Base-by-base conservation (phyloP, 768 basidiomycete species). In the Boletus eberwhitei region DNA sequence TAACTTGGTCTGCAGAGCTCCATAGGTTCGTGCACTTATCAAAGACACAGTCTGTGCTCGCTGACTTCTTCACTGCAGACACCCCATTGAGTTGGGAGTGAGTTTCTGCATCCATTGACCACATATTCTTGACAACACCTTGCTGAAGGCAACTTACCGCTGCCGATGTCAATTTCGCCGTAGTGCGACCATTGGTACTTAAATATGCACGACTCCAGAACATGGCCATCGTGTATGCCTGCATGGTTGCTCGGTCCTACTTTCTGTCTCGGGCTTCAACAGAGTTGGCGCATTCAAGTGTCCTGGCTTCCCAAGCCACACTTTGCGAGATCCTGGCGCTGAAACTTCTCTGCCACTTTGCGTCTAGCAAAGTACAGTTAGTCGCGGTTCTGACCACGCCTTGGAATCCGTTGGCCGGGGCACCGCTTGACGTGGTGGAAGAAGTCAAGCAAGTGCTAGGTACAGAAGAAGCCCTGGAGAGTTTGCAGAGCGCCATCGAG, bases 301-400 rank as follows among this genome's bases (percentile, higher is more conserved):
- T 97, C 51, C 87, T 89, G 75, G 70, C 75, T 49, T 74, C 84
- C 11, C 76, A 88, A 38, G 94, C 93, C 5, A 85, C 78, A 31
- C 77, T 95, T 11, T 95, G 92, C 71, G 93, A 97, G 67, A 82
- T 97, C 16, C 71, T 97, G 19, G 93, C 95, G 9, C 84, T 92
- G 76, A 97, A 97, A 64, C 80, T 95, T 22, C 77, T 94, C 12
- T 82, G 79, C 21, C 78, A 79, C 32, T 94, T 90, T 64, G 85
- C 89, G 1, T 79, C 80, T 5, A 82, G 85, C 61, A 81, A 88
- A 64, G 79, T 93, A n/a, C 83, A 88, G 53, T 78, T 94, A 19
- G 81, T 73, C 19, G 84, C 88, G 9, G 87, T 90, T 26, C 72
- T 98, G 48, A 93, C 90, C 0, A 86, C 84, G 0, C 82, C 79